phyloP scores from a whole-genome alignment of 2,329 filamentous ascomycete genomes.

The Botrytis tulipae region DNA sequence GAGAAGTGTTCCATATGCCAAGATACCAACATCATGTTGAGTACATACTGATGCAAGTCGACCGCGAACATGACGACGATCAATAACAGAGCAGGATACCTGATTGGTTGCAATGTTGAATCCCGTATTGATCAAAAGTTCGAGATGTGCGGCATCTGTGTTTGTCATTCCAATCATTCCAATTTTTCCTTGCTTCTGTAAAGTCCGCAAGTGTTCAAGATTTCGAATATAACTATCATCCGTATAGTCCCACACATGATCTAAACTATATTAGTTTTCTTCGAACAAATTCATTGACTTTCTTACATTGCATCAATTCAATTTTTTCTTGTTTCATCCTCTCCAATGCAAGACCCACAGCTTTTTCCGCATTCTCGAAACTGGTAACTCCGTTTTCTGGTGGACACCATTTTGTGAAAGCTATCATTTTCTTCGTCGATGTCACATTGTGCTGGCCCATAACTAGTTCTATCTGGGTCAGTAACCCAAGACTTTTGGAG shows the following conservation, averaged over 20 bases:
- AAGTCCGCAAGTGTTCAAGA: neutral
- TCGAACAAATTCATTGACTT: neutral
- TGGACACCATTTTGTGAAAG: conserved; percentile 35
- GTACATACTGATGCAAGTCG: neutral
- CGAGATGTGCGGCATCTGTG: neutral
- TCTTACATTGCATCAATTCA: neutral
- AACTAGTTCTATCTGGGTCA: conserved; percentile 20
- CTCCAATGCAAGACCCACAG: conserved; percentile 34
- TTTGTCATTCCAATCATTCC: conserved; percentile 2
- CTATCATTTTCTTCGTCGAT: conserved; percentile 19
- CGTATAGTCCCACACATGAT: neutral
- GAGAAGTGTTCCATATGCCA: neutral
- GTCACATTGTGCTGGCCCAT: conserved; percentile 19
- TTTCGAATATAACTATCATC: neutral
- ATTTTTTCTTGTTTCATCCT: conserved; percentile 11
- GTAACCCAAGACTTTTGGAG: neutral
- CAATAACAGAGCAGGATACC: neutral
- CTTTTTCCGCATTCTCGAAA: conserved; percentile 32
- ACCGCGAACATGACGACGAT: neutral
- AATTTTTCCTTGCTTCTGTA: neutral
- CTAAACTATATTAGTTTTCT: neutral
- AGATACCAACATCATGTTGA: neutral
- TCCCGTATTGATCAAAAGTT: neutral
- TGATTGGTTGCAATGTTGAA: neutral
- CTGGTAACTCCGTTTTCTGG: conserved; percentile 26